Base-by-base conservation (phyloP, 106 monocot species). In the Dioscorea dumetorum region DNA sequence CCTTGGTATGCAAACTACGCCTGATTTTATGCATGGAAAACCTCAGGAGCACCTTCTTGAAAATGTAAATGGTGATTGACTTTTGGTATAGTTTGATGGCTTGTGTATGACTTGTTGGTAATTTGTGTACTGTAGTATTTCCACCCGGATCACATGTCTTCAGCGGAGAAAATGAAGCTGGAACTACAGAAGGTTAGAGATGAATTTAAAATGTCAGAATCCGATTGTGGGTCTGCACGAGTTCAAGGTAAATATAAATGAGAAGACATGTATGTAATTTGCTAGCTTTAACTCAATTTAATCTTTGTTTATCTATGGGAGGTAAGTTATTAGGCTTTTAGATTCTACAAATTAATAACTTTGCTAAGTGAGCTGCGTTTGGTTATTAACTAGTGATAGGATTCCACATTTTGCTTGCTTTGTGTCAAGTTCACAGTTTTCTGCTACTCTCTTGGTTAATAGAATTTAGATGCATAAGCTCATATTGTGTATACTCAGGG, bases 201-300 rank as follows among this genome's bases (percentile, higher is more conserved):
- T 69, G 97, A 97, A 63, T 97, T 92, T 74, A 97, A 97, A 57
- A 87, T 92, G 84, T 92, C 91, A 15, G 92, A 97, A 60, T 84
- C 84, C 4, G 97, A 97, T 81, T 97, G 97, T 78, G 97, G 97
- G 16, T 97, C 97, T 80, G 68, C 97, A 33, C 79, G 92, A 34
- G 97, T 97, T 76, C 97, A 97, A 84, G 76, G 95, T 95, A 72
- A 69, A 41, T 41, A 41, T 41, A 1, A 41, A 41, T 41, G 41
- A 41, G 2, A 41, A 8, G 2, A 41, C 41, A 41, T 41, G 1
- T 41, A 41, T 41, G 41, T 41, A 41, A 41, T 10, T 41, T 10
- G 41, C 41, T 6, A 41, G 41, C 6, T 41, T 41, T 41, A 41
- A 41, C 41, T 3, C 41, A 41, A 8, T 41, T 10, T 8, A 0